Base-by-base conservation (phyloP, 768 basidiomycete species). In the Leccinellum luteum region DNA sequence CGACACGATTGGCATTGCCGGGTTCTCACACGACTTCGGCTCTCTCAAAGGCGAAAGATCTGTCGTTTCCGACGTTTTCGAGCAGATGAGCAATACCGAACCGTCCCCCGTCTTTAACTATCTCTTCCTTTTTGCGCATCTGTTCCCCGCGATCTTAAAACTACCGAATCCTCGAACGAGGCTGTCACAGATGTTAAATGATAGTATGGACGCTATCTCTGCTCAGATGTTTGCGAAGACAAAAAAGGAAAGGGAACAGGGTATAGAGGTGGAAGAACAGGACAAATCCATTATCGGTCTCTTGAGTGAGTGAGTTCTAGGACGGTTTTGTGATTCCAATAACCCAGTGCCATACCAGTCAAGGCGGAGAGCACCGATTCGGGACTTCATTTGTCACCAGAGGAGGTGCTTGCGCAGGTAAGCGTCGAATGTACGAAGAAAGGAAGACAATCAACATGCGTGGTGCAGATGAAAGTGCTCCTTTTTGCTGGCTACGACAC, bases 1-100 rank as follows among this genome's bases (percentile, higher is more conserved):
- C 15, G 77, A 81, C 59, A 74, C 67, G 28, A 74, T 78, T 52
- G 77, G 78, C 14, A 73, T 78, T 27, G 73, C 76, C 3, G 75
- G 79, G 1, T 79, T 81, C 61, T 75, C 77, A 1, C 75, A 80
- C 58, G 74, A 80, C 64, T 81, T 81, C 56, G 74, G 68, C n/a
- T 66, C 76, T 3, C 73, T 80, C 14, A 64, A 69, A 8, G 78
- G 79, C 8, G 65, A 75, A 52, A 45, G 27, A 41, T 52, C 52
- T 0, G 30, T 45, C 3, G 45, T 56, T 6, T 35, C 56, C 12
- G 57, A 66, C 6, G 55, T 66, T 1, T 70, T 76, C 4, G 60
- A 66, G 4, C 56, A 56, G 4, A 65, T 66, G 27, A 65, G 64
- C 41, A 68, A 74, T 23, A 56, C 64, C 9, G 61, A 69, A 23